phyloP scores from a whole-genome alignment of 306 rosid species.

The Sindora glabra region DNA sequence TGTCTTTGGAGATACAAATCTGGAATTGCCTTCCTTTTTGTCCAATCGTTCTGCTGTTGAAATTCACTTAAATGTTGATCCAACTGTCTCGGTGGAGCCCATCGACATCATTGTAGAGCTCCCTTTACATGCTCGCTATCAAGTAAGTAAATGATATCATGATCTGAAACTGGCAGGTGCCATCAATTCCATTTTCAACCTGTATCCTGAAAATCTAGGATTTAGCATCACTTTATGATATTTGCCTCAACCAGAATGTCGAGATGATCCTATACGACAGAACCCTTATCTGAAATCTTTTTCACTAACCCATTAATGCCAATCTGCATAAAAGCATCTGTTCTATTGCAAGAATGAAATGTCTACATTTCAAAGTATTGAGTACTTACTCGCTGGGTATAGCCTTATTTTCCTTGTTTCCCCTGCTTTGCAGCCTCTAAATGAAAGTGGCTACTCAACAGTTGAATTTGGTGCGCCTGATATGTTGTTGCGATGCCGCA shows the following conservation, averaged over 20 bases:
- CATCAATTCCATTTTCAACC: neutral
- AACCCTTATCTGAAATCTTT: neutral
- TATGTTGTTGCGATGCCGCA: slow-evolving; percentile 44
- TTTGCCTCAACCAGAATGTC: slow-evolving; percentile 8
- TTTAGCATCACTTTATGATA: neutral
- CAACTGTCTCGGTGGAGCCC: slow-evolving; percentile 16
- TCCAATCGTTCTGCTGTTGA: slow-evolving; percentile 78
- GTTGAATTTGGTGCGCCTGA: slow-evolving; percentile 58
- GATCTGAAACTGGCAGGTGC: neutral
- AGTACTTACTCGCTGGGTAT: neutral
- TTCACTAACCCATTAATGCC: neutral
- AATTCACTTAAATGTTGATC: slow-evolving; percentile 51
- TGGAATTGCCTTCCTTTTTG: slow-evolving; percentile 75
- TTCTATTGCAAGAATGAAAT: neutral
- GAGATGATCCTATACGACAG: neutral
- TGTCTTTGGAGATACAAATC: slow-evolving; percentile 85
- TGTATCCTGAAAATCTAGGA: neutral
- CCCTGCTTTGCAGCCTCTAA: slow-evolving; percentile 45
- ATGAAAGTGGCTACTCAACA: slow-evolving; percentile 60
- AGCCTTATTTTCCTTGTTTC: neutral
- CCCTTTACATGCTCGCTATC: slow-evolving; percentile 86
- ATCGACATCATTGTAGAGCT: slow-evolving; percentile 35
- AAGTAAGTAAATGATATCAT: slow-evolving; percentile 32
- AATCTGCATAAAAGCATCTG: no score
- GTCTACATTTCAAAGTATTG: neutral